Base-by-base conservation (phyloP, 768 basidiomycete genomes). In the Suillus lakei region DNA sequence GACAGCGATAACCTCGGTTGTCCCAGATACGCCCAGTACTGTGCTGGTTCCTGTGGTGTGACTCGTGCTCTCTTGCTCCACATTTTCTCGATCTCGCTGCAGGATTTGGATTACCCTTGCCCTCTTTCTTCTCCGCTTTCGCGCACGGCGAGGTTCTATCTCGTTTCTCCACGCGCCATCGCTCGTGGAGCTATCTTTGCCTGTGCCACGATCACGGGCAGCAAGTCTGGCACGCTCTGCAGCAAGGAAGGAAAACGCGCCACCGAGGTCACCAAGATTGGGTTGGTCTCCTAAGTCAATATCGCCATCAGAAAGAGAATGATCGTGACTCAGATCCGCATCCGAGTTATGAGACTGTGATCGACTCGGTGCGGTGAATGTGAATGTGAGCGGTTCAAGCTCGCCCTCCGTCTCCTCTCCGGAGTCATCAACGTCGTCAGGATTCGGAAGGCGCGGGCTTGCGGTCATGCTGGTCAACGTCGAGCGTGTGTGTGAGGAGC, bases 191-290 rank as follows among this genome's bases (percentile, higher is more conserved):
- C 77, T 77, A 43, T 64, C 67, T 74, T 73, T 44, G 69, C 67
- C 66, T 71, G 75, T 62, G 74, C 61, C 73, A 41, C 58, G 58
- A 13, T 59, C 58, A 50, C 78, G 73, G 8, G 87, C 88, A 51
- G 80, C 83, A 67, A 86, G 81, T 66, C 83, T 82, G 41, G 85
- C 86, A 62, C 90, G 82, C 73, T 93, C 92, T 12, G 86, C 86
- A 50, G 88, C 90, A 59, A 93, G 82, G 66, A 92, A 94, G n/a
- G 84, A 85, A 16, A 94, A 81, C 0, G 90, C 91, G 65, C 88
- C 87, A 64, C 91, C 91, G 18, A 94, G 83, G 61, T 86, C 85
- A 0, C 92, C 92, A 16, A 94, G 77, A 3, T 90, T 91, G 0
- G 92, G 91, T 54, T 85, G 82, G 32, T 79, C 80, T 1, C 58